A percentile compares a stretch with the other conserved stretches of the same genome.
Conservation (phyloP, 2,329 filamentous ascomycete genomes). For the Botryotinia globosa region DNA sequence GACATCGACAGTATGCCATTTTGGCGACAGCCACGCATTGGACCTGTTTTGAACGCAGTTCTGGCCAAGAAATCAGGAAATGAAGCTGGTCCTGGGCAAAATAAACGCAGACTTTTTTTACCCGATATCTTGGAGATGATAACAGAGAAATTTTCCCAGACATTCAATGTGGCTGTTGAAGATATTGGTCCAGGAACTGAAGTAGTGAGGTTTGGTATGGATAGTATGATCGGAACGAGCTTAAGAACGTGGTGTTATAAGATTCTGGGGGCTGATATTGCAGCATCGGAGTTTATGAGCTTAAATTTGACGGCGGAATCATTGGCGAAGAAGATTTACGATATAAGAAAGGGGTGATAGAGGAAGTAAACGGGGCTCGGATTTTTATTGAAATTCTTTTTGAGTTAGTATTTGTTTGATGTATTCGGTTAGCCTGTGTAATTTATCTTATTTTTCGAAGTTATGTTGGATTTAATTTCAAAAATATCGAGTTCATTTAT, state of each 20-base stretch:
- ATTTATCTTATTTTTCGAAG: background rate
- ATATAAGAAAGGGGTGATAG: background rate
- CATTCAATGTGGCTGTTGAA: slow-evolving; percentile 47
- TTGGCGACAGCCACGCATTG: background rate
- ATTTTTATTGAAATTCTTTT: background rate
- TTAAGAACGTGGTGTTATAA: slow-evolving; percentile 39
- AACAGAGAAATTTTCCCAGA: slow-evolving; percentile 45
- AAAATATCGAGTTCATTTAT: too few species aligned
- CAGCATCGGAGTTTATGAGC: slow-evolving; percentile 22
- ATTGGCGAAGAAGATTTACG: slow-evolving; percentile 6
- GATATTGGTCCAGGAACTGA: slow-evolving; percentile 46
- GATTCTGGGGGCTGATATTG: slow-evolving; percentile 41
- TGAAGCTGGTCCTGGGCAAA: background rate
- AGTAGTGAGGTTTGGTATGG: slow-evolving; percentile 44
- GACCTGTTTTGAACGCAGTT: background rate
- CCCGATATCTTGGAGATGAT: slow-evolving; percentile 40
- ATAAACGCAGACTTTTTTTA: background rate
- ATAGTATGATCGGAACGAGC: slow-evolving; percentile 31
- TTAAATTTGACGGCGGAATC: background rate
- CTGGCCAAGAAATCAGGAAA: slow-evolving; percentile 9
- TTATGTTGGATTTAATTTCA: too few species aligned
- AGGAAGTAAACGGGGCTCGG: background rate
- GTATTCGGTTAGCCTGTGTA: background rate
- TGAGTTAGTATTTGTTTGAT: background rate
- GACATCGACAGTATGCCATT: background rate